Conservation (phyloP, 345 rosid genomes). For the Cardiospermum halicacabum region DNA sequence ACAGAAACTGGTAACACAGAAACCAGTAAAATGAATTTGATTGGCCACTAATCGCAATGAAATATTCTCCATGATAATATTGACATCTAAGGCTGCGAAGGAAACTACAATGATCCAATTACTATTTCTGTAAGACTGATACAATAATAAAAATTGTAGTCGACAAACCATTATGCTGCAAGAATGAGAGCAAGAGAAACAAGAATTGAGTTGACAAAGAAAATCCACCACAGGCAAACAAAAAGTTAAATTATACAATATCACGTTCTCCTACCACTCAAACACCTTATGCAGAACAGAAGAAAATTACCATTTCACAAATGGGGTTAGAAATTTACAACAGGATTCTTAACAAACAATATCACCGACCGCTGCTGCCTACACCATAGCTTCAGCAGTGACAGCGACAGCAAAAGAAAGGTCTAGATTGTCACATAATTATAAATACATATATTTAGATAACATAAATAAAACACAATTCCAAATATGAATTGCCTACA, state of each 20-base stretch:
- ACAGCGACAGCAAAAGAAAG: too few species aligned
- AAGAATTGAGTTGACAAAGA: not conserved
- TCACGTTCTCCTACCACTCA: too few species aligned
- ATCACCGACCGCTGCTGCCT: too few species aligned
- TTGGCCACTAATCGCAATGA: not conserved
- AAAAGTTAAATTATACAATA: too few species aligned
- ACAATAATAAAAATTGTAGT: not conserved
- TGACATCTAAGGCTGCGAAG: not conserved
- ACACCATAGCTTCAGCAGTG: too few species aligned
- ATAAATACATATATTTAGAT: too few species aligned
- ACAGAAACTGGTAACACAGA: not conserved
- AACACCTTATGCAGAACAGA: too few species aligned
- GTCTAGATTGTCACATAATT: too few species aligned
- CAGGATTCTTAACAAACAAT: too few species aligned
- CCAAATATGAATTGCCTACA: not conserved
- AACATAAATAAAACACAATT: too few species aligned
- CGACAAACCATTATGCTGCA: not conserved
- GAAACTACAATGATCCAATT: not conserved
- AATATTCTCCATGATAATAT: not conserved
- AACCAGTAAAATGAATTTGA: not conserved
- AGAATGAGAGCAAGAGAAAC: not conserved
- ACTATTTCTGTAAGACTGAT: not conserved
- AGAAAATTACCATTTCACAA: too few species aligned
- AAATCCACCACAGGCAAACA: not conserved
- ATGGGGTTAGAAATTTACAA: too few species aligned